Evolutionary conservation across 78 protist genomes (phyloP).

Genomic region (Dictyostelium citrinum): DNA sequence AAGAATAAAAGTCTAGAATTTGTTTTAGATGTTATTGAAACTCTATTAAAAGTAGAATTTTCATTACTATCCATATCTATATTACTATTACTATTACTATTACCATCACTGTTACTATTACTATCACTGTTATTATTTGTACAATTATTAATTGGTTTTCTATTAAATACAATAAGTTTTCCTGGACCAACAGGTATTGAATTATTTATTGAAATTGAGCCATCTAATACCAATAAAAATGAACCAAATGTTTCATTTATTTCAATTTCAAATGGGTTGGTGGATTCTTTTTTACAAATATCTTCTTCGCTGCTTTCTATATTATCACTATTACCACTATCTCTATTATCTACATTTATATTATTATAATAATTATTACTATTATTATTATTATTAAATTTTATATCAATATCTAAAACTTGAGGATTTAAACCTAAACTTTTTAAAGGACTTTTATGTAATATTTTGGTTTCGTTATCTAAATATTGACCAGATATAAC

Average conservation of each 20-base stretch:
- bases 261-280: neutral
- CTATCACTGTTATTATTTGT: neutral
- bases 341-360: too few species aligned
- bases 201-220: neutral
- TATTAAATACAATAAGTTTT: slow-evolving; percentile 12
- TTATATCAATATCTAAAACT: slow-evolving; percentile 11
- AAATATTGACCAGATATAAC: slow-evolving; percentile 55
- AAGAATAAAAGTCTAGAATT: slow-evolving; percentile 54
- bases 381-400: neutral
- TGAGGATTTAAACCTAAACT: neutral
- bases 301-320: too few species aligned
- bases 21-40: neutral
- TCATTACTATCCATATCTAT: neutral
- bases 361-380: too few species aligned
- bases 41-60: neutral
- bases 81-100: neutral
- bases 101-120: neutral
- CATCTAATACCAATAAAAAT: neutral
- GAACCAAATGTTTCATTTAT: neutral
- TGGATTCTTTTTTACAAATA: neutral
- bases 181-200: slow-evolving; percentile 9
- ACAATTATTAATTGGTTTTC: neutral
- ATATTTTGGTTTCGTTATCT: neutral
- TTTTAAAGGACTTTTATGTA: slow-evolving; percentile 11
- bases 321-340: too few species aligned